Conservation (phyloP, 768 basidiomycete species). For the Phaeolepiota aurea region DNA sequence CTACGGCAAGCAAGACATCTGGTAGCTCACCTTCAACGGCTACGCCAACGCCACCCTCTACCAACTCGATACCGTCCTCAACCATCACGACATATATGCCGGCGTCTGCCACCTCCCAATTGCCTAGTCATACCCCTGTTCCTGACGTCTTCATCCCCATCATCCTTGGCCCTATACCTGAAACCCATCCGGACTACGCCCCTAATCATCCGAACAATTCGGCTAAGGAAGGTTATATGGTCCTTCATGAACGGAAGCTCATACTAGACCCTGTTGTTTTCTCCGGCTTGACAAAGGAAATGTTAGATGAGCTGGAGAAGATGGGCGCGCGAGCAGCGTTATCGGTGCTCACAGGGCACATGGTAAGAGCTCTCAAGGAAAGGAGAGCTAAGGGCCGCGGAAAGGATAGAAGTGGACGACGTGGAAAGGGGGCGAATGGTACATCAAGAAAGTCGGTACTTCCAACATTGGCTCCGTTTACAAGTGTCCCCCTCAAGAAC, state of each 20-base stretch:
- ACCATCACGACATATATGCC: no score
- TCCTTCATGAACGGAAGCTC: constrained; percentile 76
- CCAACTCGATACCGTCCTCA: constrained; percentile 12
- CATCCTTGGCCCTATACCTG: constrained; percentile 63
- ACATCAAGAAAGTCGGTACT: not conserved
- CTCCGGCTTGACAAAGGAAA: constrained; percentile 62
- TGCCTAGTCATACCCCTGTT: constrained; percentile 18
- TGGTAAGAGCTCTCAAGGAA: constrained; percentile 81
- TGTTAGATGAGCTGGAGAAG: constrained; percentile 66
- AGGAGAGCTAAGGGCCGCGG: constrained; percentile 38
- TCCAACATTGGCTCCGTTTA: not conserved
- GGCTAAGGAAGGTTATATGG: constrained; percentile 54
- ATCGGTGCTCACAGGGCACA: constrained; percentile 73
- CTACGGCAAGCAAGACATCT: not conserved
- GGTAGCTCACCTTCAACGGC: constrained; percentile 12
- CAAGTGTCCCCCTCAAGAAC: not conserved
- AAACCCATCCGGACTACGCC: constrained; percentile 47
- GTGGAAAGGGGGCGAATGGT: constrained; percentile 1
- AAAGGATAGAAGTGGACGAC: constrained; percentile 26
- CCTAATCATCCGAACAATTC: constrained; percentile 40
- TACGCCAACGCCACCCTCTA: constrained; percentile 7
- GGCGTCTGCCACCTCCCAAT: constrained; percentile 13
- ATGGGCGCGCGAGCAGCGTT: constrained; percentile 80
- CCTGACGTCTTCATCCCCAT: constrained; percentile 70
- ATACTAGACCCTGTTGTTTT: constrained; percentile 85